Evolutionary conservation across 176 grass and related monocot genomes (phyloP), one percentile per base, ranked within the genome.

Genomic region (Cocos nucifera): DNA sequence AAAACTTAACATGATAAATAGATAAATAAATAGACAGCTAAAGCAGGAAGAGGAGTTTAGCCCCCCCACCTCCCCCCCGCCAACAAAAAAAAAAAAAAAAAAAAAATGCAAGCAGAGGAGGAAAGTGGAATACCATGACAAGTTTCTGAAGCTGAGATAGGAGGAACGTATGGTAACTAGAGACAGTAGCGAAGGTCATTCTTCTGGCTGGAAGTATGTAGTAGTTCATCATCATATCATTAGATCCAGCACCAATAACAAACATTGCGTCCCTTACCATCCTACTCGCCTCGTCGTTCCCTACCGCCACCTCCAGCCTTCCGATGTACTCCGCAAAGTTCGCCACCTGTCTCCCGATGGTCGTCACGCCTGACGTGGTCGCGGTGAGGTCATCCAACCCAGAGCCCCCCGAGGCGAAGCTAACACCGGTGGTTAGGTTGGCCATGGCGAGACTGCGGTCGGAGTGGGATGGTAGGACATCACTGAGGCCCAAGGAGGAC

Each of bases 341-440:
- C 21, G 1, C 0, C 39, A 88, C 50, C 78, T 93, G 80, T 21
- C 66, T 53, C 17, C 3, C 50, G 67, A 93, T 66, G 16, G 80
- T 75, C 3, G 56, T 61, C 22, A 88, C 89, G 20, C 69, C 4
- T 0, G 59, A 44, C 58, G 2, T 7, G 12, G 2, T 15, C 44
- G 80, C 70, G 51, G 84, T 93, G 9, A 78, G 6, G 22, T 88
- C 89, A 65, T 93, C 84, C 57, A 93, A 22, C 54, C 89, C 89
- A 18, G 84, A 80, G 0, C 80, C 89, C 0, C 69, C 89, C 17
- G 89, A 93, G 16, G 84, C 89, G 74, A 88, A 92, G 77, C 77
- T 80, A 27, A 53, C 84, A 17, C 89, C 89, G 6, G 83, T 78
- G 78, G 74, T 0, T 18, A 58, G 53, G 25, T 84, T 75, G 53